Percentiles rank a stretch among this genome's conserved stretches.
Evolutionary conservation across 345 rosid genomes (phyloP).

Genomic region (Hibiscus trionum): DNA sequence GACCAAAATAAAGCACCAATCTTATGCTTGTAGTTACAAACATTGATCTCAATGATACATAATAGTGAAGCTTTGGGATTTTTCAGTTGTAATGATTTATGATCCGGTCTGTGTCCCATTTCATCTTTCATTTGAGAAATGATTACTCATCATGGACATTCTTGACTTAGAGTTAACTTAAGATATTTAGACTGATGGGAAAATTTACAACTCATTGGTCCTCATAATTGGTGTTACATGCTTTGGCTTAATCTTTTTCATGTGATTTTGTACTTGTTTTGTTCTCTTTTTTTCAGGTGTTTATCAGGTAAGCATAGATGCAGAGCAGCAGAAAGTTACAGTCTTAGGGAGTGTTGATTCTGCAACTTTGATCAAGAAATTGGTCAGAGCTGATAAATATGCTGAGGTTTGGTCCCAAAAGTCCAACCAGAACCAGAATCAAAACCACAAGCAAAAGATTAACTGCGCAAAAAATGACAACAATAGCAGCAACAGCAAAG

Average conservation of each 20-base stretch:
- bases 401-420: constrained; percentile 70
- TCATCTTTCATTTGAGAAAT: no score
- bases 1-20: background rate
- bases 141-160: no score
- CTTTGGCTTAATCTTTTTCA: background rate
- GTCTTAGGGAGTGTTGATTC: constrained; percentile 61
- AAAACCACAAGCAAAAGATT: constrained; percentile 32
- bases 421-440: constrained; percentile 32
- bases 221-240: background rate
- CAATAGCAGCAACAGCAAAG: constrained; percentile 23
- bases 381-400: constrained; percentile 63
- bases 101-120: background rate
- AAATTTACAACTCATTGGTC: background rate
- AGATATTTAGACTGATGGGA: no score
- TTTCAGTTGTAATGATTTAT: background rate
- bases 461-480: constrained; percentile 28
- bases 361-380: constrained; percentile 58
- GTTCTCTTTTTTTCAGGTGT: constrained; percentile 38
- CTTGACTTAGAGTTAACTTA: no score
- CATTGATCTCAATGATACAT: background rate
- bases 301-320: constrained; percentile 56
- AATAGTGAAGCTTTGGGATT: no score
- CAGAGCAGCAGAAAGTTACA: constrained; percentile 70
- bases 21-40: background rate
- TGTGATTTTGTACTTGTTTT: background rate